Evolutionary conservation across 2,329 filamentous ascomycete genomes (phyloP).

Genomic region (Pseudogymnoascus sp.): DNA sequence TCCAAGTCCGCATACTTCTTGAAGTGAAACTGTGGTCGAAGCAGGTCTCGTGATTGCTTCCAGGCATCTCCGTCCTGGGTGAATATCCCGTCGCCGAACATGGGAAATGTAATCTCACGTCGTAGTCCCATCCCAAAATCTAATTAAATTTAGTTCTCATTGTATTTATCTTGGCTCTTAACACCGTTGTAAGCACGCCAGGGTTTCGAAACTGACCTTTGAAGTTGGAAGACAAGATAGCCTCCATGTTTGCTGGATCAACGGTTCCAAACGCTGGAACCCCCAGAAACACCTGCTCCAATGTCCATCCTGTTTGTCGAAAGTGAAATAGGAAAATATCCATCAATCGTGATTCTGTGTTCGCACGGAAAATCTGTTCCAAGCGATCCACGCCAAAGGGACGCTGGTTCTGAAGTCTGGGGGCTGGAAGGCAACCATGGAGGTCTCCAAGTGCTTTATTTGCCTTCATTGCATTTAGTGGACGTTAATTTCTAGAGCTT

Average conservation of each 20-base stretch:
- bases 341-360: slow-evolving; percentile 29
- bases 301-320: slow-evolving; percentile 6
- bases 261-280: slow-evolving; percentile 26
- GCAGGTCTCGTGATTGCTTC: slow-evolving; percentile 29
- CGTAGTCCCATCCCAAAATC: slow-evolving; percentile 29
- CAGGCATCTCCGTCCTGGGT: slow-evolving; percentile 30
- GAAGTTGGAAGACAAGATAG: slow-evolving; percentile 24
- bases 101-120: slow-evolving; percentile 21
- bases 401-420: slow-evolving; percentile 28
- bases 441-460: neutral
- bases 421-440: slow-evolving; percentile 21
- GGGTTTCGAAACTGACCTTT: slow-evolving; percentile 17
- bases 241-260: slow-evolving; percentile 27
- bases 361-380: slow-evolving; percentile 31
- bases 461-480: neutral
- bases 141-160: neutral
- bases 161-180: neutral
- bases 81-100: slow-evolving; percentile 34
- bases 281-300: slow-evolving; percentile 29
- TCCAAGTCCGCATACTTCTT: slow-evolving; percentile 31
- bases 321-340: slow-evolving; percentile 32
- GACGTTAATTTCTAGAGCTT: neutral
- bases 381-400: slow-evolving; percentile 32
- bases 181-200: too few species aligned
- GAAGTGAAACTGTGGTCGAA: slow-evolving; percentile 33